phyloP scores from a whole-genome alignment of 2,329 filamentous ascomycete species.

The Calonectria pseudoreteaudii region DNA sequence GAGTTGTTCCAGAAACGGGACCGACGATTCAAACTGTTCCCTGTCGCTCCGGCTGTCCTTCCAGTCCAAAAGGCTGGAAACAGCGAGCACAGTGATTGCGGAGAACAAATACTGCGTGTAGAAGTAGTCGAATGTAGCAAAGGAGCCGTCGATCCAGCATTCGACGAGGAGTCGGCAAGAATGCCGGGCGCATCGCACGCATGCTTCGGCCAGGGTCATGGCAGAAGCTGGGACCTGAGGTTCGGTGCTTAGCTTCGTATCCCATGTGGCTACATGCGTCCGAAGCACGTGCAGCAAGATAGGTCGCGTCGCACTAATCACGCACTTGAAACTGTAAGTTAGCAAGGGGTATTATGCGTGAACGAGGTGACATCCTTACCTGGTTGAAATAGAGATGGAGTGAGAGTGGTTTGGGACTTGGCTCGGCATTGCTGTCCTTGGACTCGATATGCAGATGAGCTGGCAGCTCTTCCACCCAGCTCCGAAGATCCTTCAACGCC shows the following conservation, averaged over 20 bases:
- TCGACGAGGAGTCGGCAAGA: slow-evolving; percentile 56
- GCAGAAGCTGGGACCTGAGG: slow-evolving; percentile 47
- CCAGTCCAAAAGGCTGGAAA: slow-evolving; percentile 53
- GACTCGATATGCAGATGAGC: slow-evolving; percentile 46
- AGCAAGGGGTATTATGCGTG: background rate
- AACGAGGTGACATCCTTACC: background rate
- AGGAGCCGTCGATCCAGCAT: slow-evolving; percentile 60
- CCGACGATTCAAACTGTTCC: slow-evolving; percentile 54
- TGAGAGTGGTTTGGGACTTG: slow-evolving; percentile 43
- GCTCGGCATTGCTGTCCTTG: slow-evolving; percentile 30
- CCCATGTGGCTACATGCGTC: slow-evolving; percentile 44
- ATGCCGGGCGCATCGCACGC: slow-evolving; percentile 57
- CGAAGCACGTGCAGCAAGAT: slow-evolving; percentile 50
- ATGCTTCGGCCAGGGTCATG: slow-evolving; percentile 55
- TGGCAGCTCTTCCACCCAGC: slow-evolving; percentile 48
- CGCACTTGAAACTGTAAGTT: slow-evolving; percentile 38
- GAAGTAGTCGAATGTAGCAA: slow-evolving; percentile 60
- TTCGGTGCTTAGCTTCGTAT: slow-evolving; percentile 30
- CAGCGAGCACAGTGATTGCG: slow-evolving; percentile 55
- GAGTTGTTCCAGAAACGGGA: slow-evolving; percentile 53
- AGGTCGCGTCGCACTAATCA: slow-evolving; percentile 49
- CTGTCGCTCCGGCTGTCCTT: slow-evolving; percentile 49
- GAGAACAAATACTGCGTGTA: slow-evolving; percentile 61
- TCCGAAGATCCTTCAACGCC: slow-evolving; percentile 44
- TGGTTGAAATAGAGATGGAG: slow-evolving; percentile 51